Base-by-base conservation (phyloP, 108 stramenopile genomes). In the Discostella stelligeroides region DNA sequence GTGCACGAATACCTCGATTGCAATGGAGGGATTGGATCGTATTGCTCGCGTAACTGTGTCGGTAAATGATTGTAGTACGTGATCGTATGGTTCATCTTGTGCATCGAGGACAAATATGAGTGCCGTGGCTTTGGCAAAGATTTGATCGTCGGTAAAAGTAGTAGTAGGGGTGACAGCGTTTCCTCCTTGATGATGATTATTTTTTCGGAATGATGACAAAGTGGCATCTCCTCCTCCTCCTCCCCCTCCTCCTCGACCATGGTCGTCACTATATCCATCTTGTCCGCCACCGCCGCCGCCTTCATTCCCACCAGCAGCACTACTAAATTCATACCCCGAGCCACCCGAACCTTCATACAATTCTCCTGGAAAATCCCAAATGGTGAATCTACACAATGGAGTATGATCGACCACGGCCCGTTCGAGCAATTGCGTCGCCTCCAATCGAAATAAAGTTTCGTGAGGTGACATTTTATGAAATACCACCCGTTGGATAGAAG, bases 391-490 rank as follows among this genome's bases (percentile, higher is more conserved):
- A 70, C 95, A 93, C 20, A 98, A 82, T 2, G 94, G 86, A 21
- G 97, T 98, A 79, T 98, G 90, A 82, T 97, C 95, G 5, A 98
- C 86, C 63, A 95, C 84, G 25, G 91, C 82, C 45, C 90, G 83
- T 57, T 94, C 91, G 25, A 90, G 70, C 18, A 61, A 42, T 47
- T 92, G 91, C 17, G 91, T 92, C 0, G 88, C 80, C 74, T 94
- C 91, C 61, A 96, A 83, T 54, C 98, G 92, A 82, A 99, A 99
- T 41, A 99, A 72, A 21, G 99, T 99, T 78, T 99, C 99, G 70
- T 99, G 99, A 1, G 99, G 98, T n/a, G 94, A 94, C 97, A 98
- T 98, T 82, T 99, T 99, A 55, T 96, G 87, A 82, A 99, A 99
- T 11, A 99, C 94, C 59, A 99, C 98, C 46, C 92, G 86, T 76